Percentiles rank a stretch among this genome's conserved stretches.
phyloP scores from a whole-genome alignment of 306 rosid species.

The Cucurbita pepo region DNA sequence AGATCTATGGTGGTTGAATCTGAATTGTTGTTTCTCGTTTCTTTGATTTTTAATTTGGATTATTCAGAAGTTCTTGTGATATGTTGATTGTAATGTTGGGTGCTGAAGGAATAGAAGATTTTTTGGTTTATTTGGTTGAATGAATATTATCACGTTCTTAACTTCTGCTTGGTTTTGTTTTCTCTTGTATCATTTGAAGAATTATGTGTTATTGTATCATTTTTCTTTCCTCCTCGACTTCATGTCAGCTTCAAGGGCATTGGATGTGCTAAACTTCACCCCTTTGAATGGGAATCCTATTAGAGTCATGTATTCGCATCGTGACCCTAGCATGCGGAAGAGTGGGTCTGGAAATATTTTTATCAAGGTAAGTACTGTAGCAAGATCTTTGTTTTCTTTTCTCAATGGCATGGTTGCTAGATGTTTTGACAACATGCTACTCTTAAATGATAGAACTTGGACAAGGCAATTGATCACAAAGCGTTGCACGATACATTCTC shows the following conservation, averaged over 20 bases:
- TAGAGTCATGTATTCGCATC: conserved; percentile 89
- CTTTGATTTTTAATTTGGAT: neutral
- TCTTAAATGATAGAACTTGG: conserved; percentile 56
- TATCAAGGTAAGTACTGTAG: conserved; percentile 50
- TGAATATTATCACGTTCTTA: neutral
- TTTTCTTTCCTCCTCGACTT: neutral
- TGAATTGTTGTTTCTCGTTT: neutral
- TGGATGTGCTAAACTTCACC: conserved; percentile 81
- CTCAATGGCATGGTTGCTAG: neutral
- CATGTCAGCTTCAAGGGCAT: conserved; percentile 79
- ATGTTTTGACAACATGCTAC: neutral
- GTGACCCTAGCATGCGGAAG: conserved; percentile 88
- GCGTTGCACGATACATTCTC: conserved; percentile 87
- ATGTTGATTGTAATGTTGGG: neutral
- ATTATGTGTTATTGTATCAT: neutral
- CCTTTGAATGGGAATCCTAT: conserved; percentile 62
- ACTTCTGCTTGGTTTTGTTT: neutral
- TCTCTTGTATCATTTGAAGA: neutral
- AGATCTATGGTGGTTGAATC: neutral
- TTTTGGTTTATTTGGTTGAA: neutral
- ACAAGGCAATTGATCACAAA: conserved; percentile 89
- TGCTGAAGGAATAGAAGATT: neutral
- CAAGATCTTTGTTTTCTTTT: neutral
- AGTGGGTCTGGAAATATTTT: conserved; percentile 94
- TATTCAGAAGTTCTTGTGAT: neutral